Conservation (phyloP, 169 alveolate genomes). For the Cryptosporidium ubiquitum region DNA sequence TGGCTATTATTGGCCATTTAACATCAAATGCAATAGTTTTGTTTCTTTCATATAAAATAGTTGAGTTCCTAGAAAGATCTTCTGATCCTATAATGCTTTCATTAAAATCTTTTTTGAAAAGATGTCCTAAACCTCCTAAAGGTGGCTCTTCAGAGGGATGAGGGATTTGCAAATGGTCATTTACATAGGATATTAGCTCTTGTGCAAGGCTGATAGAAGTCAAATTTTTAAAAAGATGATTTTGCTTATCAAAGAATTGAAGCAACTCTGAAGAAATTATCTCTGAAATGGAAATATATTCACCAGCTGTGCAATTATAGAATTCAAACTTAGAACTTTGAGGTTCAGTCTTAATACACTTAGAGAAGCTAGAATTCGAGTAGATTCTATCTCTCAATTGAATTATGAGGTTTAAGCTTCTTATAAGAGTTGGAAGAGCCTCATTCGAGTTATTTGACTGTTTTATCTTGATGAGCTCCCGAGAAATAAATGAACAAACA, state of each 20-base stretch:
- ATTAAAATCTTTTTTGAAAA: constrained; percentile 3
- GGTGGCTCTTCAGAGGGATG: constrained; percentile 36
- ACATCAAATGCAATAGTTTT: constrained; percentile 33
- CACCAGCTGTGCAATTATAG: not conserved
- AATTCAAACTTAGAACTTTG: not conserved
- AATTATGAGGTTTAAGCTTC: constrained; percentile 9
- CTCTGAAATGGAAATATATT: constrained; percentile 26
- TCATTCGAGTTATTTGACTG: not conserved
- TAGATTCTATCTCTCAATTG: not conserved
- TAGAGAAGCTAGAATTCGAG: not conserved
- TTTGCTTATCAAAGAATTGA: not conserved
- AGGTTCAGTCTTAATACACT: not conserved
- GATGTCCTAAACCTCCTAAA: constrained; percentile 52
- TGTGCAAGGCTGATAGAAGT: constrained; percentile 29
- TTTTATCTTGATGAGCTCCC: not conserved
- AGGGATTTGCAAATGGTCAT: constrained; percentile 10
- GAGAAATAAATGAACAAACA: constrained; percentile 8
- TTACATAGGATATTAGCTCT: constrained; percentile 13
- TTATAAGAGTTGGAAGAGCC: constrained; percentile 9
- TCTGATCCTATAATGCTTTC: not conserved
- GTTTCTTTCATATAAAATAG: not conserved
- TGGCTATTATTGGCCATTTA: constrained; percentile 58
- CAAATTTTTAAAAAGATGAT: not conserved
- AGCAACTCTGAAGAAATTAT: not conserved
- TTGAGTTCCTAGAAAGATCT: not conserved